phyloP scores from a whole-genome alignment of 306 rosid species.

The Arachis hypogaea region DNA sequence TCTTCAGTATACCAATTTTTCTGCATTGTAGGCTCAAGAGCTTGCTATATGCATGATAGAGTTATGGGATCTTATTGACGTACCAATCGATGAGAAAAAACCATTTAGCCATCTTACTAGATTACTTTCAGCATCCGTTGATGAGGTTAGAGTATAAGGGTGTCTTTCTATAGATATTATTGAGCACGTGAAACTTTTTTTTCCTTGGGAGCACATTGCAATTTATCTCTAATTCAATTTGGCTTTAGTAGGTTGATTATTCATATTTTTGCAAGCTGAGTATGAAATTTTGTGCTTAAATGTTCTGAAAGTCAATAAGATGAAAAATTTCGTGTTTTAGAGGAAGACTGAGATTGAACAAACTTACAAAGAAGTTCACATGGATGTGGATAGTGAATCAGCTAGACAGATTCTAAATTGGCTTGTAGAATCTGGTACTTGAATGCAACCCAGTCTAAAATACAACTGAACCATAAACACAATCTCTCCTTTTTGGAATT shows the following conservation, averaged over 20 bases:
- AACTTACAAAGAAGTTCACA: conserved; percentile 77
- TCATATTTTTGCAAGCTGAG: conserved; percentile 53
- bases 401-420: conserved; percentile 63
- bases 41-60: conserved; percentile 58
- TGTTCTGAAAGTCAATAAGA: conserved; percentile 77
- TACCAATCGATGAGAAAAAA: conserved; percentile 61
- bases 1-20: conserved; percentile 31
- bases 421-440: conserved; percentile 79
- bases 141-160: conserved; percentile 71
- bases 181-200: conserved; percentile 60
- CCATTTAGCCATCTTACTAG: conserved; percentile 63
- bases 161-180: conserved; percentile 70
- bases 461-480: background rate
- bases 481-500: background rate
- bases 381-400: conserved; percentile 75
- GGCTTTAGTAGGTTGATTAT: conserved; percentile 18
- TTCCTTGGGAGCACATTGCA: conserved; percentile 28
- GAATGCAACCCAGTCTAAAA: background rate
- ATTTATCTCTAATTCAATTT: conserved; percentile 14
- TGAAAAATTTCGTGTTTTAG: conserved; percentile 79
- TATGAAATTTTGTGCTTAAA: conserved; percentile 72
- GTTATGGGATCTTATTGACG: conserved; percentile 88
- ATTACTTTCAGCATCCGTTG: conserved; percentile 61
- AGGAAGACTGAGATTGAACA: conserved; percentile 86
- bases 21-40: conserved; percentile 60